A percentile compares a stretch with the other conserved stretches of the same genome.
These are phyloP conservation scores for Phytophthora sansomeana DNA, from an alignment of 352 stramenopile species.

Conservation along the genomic window DNA sequence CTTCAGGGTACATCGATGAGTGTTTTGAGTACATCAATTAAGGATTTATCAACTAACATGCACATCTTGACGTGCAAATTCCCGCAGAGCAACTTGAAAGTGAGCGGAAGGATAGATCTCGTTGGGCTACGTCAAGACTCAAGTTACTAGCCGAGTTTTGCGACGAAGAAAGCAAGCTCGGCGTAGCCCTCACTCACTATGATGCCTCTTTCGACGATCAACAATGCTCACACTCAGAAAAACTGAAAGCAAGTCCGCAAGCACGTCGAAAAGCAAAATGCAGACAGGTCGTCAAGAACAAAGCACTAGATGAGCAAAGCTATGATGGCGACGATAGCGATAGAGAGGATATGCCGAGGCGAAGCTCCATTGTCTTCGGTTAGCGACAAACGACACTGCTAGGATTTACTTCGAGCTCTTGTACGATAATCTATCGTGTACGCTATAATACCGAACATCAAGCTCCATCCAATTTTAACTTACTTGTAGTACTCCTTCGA, in stretches of 20 bases:
- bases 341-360: slow-evolving; percentile 26
- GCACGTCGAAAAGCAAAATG: slow-evolving; percentile 6
- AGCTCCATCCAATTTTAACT: slow-evolving; percentile 20
- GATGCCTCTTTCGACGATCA: slow-evolving; percentile 9
- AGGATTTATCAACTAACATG: too few relatives aligned
- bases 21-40: too few relatives aligned
- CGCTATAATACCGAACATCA: slow-evolving; percentile 13
- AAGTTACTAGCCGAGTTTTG: slow-evolving; percentile 84
- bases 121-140: slow-evolving; percentile 71
- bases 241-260: background rate
- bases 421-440: slow-evolving; percentile 24
- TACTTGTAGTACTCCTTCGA: slow-evolving; percentile 19
- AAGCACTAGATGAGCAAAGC: background rate
- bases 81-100: slow-evolving; percentile 74
- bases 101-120: slow-evolving; percentile 68
- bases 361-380: slow-evolving; percentile 49
- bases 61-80: slow-evolving; percentile 4
- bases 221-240: slow-evolving; percentile 8
- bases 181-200: slow-evolving; percentile 34
- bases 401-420: slow-evolving; percentile 18
- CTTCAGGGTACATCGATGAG: slow-evolving; percentile 51
- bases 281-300: background rate
- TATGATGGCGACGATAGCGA: slow-evolving; percentile 24
- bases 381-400: slow-evolving; percentile 28
- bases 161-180: slow-evolving; percentile 82